Evolutionary conservation across 2,329 filamentous ascomycete species (phyloP).

Genomic region (Colletotrichum spaethianum): DNA sequence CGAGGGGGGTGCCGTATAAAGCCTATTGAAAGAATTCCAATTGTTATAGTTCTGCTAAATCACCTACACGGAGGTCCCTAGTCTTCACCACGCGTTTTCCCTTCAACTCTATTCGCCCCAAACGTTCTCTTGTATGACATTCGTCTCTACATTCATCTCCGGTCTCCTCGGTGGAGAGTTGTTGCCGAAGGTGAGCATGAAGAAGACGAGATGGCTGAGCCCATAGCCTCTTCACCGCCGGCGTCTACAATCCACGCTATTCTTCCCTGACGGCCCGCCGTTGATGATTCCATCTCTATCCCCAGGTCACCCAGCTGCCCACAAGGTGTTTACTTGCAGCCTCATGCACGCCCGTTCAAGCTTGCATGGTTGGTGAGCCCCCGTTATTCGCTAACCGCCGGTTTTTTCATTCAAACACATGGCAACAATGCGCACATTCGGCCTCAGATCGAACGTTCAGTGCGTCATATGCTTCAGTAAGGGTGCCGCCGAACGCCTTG

Average conservation of each 20-base stretch:
- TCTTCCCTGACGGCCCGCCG: neutral
- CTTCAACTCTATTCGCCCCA: constrained; percentile 30
- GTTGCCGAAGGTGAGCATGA: constrained; percentile 21
- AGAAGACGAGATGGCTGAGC: constrained; percentile 23
- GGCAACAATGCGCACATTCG: neutral
- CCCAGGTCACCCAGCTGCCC: neutral
- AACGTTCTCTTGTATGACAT: constrained; percentile 27
- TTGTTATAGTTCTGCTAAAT: constrained; percentile 31
- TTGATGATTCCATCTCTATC: constrained; percentile 7
- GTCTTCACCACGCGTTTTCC: neutral
- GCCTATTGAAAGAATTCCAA: constrained; percentile 23
- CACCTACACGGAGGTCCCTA: constrained; percentile 11
- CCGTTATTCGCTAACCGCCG: neutral
- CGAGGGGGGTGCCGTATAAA: constrained; percentile 2
- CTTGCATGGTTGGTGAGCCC: neutral
- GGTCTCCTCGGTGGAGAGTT: neutral
- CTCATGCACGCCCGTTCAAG: neutral
- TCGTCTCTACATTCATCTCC: constrained; percentile 7
- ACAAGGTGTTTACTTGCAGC: constrained; percentile 25
- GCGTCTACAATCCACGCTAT: neutral
- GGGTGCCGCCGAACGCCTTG: neutral
- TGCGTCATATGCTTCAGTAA: neutral
- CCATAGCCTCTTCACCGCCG: neutral
- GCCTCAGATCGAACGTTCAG: neutral
- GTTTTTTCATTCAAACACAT: neutral